A percentile compares a stretch with the other conserved stretches of the same genome.
Conservation (phyloP, 108 stramenopile genomes). For the Chaetoceros muelleri region DNA sequence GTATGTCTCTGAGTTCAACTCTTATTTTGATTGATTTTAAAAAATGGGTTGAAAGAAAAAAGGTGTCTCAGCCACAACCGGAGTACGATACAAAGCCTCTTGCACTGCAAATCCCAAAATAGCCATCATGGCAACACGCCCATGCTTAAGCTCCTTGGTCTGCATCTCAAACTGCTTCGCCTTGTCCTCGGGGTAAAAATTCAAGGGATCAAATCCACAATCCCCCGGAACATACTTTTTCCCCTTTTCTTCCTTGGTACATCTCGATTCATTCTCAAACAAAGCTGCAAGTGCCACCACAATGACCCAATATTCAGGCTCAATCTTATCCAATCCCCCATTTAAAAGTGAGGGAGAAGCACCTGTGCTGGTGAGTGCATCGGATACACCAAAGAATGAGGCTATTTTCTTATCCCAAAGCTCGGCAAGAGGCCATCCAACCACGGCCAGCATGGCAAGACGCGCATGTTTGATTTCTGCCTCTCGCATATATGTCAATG, state of each 20-base stretch:
- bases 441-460: constrained; percentile 82
- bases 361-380: constrained; percentile 50
- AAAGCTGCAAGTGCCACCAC: constrained; percentile 45
- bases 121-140: constrained; percentile 87
- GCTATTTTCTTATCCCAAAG: constrained; percentile 63
- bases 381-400: constrained; percentile 6
- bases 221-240: constrained; percentile 59
- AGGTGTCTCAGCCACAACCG: constrained; percentile 73
- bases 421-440: constrained; percentile 82
- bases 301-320: constrained; percentile 67
- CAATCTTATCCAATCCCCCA: constrained; percentile 80
- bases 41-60: constrained; percentile 68
- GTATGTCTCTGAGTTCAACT: too few species aligned
- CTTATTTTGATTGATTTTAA: constrained; percentile 20
- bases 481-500: constrained; percentile 68
- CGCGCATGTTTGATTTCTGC: constrained; percentile 81
- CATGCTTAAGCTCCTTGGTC: constrained; percentile 81
- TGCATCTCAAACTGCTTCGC: constrained; percentile 50
- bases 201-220: constrained; percentile 70
- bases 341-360: constrained; percentile 73
- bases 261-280: constrained; percentile 48
- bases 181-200: constrained; percentile 57
- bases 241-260: constrained; percentile 53
- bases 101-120: constrained; percentile 77
- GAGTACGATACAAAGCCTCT: constrained; percentile 69